Base-by-base conservation (phyloP, 352 stramenopile genomes). In the Thraustochytrium striatum region DNA sequence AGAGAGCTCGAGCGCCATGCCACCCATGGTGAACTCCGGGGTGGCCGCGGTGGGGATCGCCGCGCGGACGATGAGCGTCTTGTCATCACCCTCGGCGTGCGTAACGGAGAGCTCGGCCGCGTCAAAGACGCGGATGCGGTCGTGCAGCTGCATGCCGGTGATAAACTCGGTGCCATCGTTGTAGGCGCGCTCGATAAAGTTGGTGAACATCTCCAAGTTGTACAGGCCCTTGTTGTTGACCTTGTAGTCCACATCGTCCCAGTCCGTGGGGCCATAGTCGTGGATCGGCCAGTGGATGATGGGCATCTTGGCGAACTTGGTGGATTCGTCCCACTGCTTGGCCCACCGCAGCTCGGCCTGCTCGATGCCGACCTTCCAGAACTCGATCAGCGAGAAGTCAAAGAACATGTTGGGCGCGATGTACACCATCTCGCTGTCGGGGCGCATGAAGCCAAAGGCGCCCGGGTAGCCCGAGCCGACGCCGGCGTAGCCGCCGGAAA, bases 121-220 rank as follows among this genome's bases (percentile, higher is more conserved):
- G 55, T 79, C 50, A 33, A 44, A 79, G n/a, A 52, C n/a, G 25
- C 69, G 69, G 33, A 79, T 79, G 69, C 69, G 69, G 55, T 79
- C 69, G 69, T 32, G 28, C n/a, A 79, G 47, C 43, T 57, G n/a
- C 69, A 79, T 79, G 52, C 21, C 9, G 9, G 69, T 69, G 35
- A 79, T 7, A 39, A 79, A 79, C 69, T 79, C 69, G 33, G 69
- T 79, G 39, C 72, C 36, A 13, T 50, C 30, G 0, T 7, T 13
- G 50, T 79, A 58, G 2, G 57, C 69, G n/a, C 3, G 1, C 0
- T 0, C 25, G 36, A 79, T 65, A 3, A 79, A 28, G 0, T 9
- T 36, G 32, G 11, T 25, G 36, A 79, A 79, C 69, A 61, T 55
- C 19, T 5, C 35, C 0, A n/a, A 21, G 2, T 5, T 50, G 55